Base-by-base conservation (phyloP, 495 filamentous ascomycete genomes). In the Penicillium coprophilum region DNA sequence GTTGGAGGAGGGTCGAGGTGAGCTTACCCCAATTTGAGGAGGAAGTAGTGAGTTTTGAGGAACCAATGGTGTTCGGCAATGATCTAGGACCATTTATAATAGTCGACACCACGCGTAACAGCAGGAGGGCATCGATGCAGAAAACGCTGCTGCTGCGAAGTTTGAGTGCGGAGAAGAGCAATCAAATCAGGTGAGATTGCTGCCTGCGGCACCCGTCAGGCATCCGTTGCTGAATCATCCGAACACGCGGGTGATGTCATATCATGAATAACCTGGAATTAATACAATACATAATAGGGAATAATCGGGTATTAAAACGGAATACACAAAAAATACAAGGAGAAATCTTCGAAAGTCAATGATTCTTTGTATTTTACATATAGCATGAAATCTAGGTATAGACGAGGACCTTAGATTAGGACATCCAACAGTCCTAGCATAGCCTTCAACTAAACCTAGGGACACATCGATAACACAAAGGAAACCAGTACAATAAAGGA, bases 141-240 rank as follows among this genome's bases (percentile, higher is more conserved):
- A 28, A 48, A 20, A 45, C 53, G 36, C 50, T 36, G 13, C 23
- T 47, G 28, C 38, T 40, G 50, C 58, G 40, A 69, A 64, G 58
- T 67, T 68, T 68, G 64, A 58, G 62, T 70, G 67, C 67, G 65
- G 65, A 70, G 67, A 68, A 65, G 62, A 61, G 58, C 55, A 50
- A 53, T 50, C 40, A 47, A 54, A 63, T 71, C 69, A 71, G 67
- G 67, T 71, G 69, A 68, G 57, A 66, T 59, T 43, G 50, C n/a
- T 31, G 59, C 68, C 63, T 60, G 59, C 6, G 24, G 6, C 50
- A 52, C 7, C 7, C 10, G 21, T 50, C 39, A 69, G 65, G 61
- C 62, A 62, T 20, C 2, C 49, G n/a, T n/a, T 32, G 49, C 46
- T 69, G 59, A 68, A 56, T 71, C 64, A 66, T 19, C 31, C 31